Evolutionary conservation across 257 asterid species (phyloP).

Genomic region (Mentha longifolia): DNA sequence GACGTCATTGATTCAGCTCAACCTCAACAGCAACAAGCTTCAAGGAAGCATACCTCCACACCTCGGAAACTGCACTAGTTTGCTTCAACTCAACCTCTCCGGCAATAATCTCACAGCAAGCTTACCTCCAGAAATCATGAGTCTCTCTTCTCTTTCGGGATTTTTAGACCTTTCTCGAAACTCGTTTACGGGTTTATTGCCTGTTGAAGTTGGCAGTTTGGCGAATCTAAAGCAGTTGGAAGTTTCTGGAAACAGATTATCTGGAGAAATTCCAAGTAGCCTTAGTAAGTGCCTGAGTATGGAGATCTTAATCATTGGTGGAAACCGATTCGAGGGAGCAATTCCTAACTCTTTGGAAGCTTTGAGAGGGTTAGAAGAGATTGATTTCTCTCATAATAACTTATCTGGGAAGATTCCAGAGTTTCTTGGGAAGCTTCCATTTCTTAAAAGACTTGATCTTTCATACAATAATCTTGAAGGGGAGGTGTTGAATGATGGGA

Average conservation of each 20-base stretch:
- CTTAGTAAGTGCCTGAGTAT: conserved; percentile 14
- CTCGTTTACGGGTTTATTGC: conserved; percentile 10
- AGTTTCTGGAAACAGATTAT: conserved; percentile 12
- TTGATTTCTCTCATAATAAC: conserved; percentile 21
- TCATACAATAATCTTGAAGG: conserved; percentile 26
- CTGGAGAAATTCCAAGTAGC: conserved; percentile 11
- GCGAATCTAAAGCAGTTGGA: conserved; percentile 14
- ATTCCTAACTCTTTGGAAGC: conserved; percentile 22
- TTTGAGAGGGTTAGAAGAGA: conserved; percentile 23
- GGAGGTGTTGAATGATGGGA: conserved; percentile 10
- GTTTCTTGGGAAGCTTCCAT: conserved; percentile 14
- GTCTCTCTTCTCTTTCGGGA: conserved; percentile 22
- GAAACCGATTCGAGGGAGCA: neutral
- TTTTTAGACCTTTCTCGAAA: neutral
- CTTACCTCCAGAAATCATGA: neutral
- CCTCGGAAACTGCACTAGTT: conserved; percentile 24
- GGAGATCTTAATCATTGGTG: conserved; percentile 3
- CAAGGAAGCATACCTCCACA: conserved; percentile 39
- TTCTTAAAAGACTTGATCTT: conserved; percentile 1
- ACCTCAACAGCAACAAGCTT: conserved; percentile 32
- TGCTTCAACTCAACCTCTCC: conserved; percentile 3
- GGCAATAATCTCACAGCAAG: conserved; percentile 10
- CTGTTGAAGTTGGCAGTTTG: conserved; percentile 16
- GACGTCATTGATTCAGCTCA: conserved; percentile 30
- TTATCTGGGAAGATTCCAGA: conserved; percentile 21